A percentile compares a stretch with the other conserved stretches of the same genome.
phyloP scores from a whole-genome alignment of 768 basidiomycete species.

The Mycena galopus region DNA sequence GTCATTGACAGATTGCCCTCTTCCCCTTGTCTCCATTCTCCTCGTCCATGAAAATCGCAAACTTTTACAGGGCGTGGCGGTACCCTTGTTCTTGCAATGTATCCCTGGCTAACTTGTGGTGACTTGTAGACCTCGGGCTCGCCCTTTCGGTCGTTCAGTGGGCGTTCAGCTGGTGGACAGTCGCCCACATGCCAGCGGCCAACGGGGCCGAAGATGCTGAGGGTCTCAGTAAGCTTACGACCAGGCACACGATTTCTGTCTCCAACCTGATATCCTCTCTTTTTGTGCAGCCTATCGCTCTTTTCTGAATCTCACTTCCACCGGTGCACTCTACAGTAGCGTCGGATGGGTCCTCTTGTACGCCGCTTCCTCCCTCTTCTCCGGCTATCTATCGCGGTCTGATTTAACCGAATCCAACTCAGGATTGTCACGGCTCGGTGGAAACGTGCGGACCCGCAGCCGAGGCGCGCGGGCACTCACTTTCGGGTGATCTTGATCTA shows the following conservation, averaged over 20 bases:
- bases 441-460: not conserved
- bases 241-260: not conserved
- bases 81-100: not conserved
- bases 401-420: conserved; percentile 1
- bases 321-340: not conserved
- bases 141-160: conserved; percentile 2
- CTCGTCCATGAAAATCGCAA: conserved; percentile 1
- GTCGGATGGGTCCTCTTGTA: conserved; percentile 2
- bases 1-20: conserved; percentile 4
- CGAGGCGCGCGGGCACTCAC: conserved; percentile 1
- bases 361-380: not conserved
- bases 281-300: conserved; percentile 3
- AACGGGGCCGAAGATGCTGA: not conserved
- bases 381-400: conserved; percentile 1
- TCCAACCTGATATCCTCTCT: not conserved
- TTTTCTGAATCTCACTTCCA: not conserved
- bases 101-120: not conserved
- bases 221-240: not conserved
- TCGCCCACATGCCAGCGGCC: conserved; percentile 6
- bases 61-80: conserved; percentile 3
- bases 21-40: not conserved
- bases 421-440: not conserved
- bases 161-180: not conserved
- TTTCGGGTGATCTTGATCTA: conserved; percentile 1
- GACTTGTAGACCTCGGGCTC: conserved; percentile 3